phyloP scores from a whole-genome alignment of 2,329 filamentous ascomycete genomes.

The Fusarium fracticaudum region DNA sequence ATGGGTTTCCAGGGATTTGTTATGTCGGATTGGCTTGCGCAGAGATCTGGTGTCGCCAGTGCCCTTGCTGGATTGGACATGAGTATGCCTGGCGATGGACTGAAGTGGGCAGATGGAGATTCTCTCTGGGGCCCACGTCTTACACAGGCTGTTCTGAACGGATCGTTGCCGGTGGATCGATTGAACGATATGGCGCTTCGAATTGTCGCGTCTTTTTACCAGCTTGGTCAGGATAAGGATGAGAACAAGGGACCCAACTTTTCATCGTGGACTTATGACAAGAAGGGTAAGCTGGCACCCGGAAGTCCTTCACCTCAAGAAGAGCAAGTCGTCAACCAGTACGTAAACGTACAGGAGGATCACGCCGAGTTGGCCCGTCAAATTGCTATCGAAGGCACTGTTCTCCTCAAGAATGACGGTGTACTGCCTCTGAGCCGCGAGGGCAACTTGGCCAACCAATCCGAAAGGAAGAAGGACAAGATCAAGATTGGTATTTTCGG shows the following conservation, averaged over 20 bases:
- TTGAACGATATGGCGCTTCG: constrained; percentile 90
- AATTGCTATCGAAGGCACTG: constrained; percentile 66
- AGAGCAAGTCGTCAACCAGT: constrained; percentile 69
- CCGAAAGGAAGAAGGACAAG: constrained; percentile 49
- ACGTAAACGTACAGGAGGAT: constrained; percentile 68
- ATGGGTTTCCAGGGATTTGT: constrained; percentile 77
- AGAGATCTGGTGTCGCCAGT: constrained; percentile 67
- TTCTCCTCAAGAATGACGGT: constrained; percentile 69
- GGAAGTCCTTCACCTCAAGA: constrained; percentile 58
- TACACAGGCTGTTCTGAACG: constrained; percentile 81
- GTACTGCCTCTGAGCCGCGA: constrained; percentile 58
- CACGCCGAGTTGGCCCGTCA: constrained; percentile 61
- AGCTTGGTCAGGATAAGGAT: constrained; percentile 77
- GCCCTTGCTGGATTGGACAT: constrained; percentile 73
- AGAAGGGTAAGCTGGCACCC: constrained; percentile 61
- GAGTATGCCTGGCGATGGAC: constrained; percentile 75
- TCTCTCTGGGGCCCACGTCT: constrained; percentile 85
- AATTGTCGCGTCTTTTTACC: constrained; percentile 90
- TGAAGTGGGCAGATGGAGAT: constrained; percentile 72
- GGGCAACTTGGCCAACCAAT: constrained; percentile 38
- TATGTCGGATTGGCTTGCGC: constrained; percentile 75
- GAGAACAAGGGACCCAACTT: constrained; percentile 83
- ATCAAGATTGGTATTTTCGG: constrained; percentile 61
- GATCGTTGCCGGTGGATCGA: constrained; percentile 79
- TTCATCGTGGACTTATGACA: constrained; percentile 74